These are phyloP conservation scores for Thelonectria olida DNA, from an alignment of 2,329 filamentous ascomycete genomes.

Conservation along the genomic window DNA sequence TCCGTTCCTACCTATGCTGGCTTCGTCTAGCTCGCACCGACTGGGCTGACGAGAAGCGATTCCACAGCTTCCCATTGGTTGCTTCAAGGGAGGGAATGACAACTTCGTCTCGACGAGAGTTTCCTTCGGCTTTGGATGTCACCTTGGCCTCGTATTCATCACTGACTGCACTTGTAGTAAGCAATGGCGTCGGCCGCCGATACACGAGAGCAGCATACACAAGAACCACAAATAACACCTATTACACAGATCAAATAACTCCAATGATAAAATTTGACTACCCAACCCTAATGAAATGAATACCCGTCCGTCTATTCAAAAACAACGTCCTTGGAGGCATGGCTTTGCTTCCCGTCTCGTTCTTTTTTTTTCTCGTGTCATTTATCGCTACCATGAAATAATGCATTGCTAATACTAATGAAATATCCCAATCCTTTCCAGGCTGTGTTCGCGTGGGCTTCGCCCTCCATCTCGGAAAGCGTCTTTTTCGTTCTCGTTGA, in stretches of 20 bases:
- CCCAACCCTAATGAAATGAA: no score
- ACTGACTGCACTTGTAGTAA: no score
- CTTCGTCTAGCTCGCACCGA: no score
- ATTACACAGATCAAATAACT: no score
- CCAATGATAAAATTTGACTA: no score
- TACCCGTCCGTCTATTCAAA: slow-evolving; percentile 10
- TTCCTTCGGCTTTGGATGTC: background rate
- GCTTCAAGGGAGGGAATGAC: background rate
- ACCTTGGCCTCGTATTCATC: background rate
- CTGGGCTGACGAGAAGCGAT: slow-evolving; percentile 11
- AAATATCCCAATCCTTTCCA: slow-evolving; percentile 8
- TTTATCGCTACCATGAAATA: slow-evolving; percentile 18
- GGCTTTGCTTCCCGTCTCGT: slow-evolving; percentile 5
- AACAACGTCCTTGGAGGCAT: background rate
- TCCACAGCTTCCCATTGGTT: slow-evolving; percentile 30
- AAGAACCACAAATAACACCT: no score
- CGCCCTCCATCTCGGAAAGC: slow-evolving; percentile 20
- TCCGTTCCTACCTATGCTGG: no score
- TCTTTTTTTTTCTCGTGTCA: slow-evolving; percentile 15
- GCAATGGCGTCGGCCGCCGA: no score
- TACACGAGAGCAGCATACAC: background rate
- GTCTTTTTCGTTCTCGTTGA: slow-evolving; percentile 8
- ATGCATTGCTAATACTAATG: slow-evolving; percentile 16
- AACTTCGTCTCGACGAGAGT: no score
- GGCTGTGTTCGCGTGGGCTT: slow-evolving; percentile 22